These are phyloP conservation scores for Sarocladium strictum DNA, from an alignment of 2,329 filamentous ascomycete genomes.

Conservation along the genomic window DNA sequence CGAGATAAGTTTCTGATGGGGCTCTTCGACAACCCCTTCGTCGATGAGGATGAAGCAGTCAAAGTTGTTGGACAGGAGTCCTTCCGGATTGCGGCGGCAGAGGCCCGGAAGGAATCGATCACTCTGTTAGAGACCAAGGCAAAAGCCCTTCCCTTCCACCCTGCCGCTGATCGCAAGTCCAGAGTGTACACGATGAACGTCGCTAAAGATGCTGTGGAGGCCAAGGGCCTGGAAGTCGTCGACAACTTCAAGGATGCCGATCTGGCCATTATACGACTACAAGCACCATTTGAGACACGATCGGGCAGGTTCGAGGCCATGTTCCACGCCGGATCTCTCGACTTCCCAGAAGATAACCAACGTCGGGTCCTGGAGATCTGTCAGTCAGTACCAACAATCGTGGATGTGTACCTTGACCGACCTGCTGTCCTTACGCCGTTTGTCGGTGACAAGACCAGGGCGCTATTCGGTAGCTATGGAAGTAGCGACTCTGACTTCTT, in stretches of 20 bases:
- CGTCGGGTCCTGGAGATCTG: too few relatives aligned
- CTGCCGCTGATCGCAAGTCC: neutral
- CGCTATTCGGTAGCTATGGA: too few relatives aligned
- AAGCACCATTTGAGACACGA: neutral
- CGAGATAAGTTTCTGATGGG: too few relatives aligned
- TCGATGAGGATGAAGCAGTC: neutral
- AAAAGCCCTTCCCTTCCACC: neutral
- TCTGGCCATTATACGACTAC: neutral
- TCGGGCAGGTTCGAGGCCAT: neutral
- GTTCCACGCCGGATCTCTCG: too few relatives aligned
- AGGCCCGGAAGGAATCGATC: neutral
- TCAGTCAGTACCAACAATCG: too few relatives aligned
- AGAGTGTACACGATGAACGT: neutral
- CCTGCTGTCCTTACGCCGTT: too few relatives aligned
- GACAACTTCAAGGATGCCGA: neutral
- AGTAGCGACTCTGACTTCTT: too few relatives aligned
- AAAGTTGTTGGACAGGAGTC: neutral
- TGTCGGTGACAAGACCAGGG: too few relatives aligned
- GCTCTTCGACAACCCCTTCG: too few relatives aligned
- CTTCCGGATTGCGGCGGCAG: neutral
- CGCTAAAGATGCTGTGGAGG: neutral
- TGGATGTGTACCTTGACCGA: too few relatives aligned
- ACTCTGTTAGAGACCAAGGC: neutral
- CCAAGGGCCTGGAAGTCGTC: neutral
- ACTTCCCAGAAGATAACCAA: too few relatives aligned